A percentile compares a stretch with the other conserved stretches of the same genome.
Conservation (phyloP, 768 basidiomycete species). For the Boletus vermiculosoides region DNA sequence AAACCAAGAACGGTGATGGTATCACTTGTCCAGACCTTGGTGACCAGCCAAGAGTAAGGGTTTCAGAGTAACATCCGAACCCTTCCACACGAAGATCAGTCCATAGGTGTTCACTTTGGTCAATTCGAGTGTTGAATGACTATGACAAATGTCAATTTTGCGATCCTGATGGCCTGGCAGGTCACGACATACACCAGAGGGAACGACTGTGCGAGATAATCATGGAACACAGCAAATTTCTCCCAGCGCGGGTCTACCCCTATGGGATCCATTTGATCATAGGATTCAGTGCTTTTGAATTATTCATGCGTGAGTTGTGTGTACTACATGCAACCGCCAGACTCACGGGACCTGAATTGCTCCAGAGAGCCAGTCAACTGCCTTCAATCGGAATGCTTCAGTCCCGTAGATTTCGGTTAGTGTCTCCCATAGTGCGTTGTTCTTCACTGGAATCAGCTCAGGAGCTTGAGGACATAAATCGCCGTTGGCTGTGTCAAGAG, state of each 20-base stretch:
- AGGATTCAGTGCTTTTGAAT: conserved; percentile 47
- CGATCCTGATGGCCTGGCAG: background rate
- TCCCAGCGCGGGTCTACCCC: conserved; percentile 56
- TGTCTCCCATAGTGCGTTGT: conserved; percentile 33
- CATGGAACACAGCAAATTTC: conserved; percentile 51
- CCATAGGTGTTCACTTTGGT: conserved; percentile 64
- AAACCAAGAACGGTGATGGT: background rate
- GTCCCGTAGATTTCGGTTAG: conserved; percentile 33
- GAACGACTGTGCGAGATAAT: conserved; percentile 56
- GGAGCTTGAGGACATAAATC: conserved; percentile 37
- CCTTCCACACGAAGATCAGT: conserved; percentile 58
- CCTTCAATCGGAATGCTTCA: conserved; percentile 35
- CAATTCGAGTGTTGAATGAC: conserved; percentile 49
- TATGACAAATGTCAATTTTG: conserved; percentile 18
- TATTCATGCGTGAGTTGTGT: conserved; percentile 4
- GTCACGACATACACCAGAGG: conserved; percentile 50
- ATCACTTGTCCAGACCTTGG: conserved; percentile 41
- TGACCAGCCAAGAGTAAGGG: conserved; percentile 56
- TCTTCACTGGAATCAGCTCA: conserved; percentile 34
- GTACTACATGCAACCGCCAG: background rate
- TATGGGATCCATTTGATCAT: conserved; percentile 46
- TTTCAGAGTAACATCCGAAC: conserved; percentile 47
- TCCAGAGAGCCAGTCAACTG: conserved; percentile 38
- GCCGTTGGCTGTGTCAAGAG: background rate
- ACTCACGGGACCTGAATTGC: conserved; percentile 43